Base-by-base conservation (phyloP, 2,329 filamentous ascomycete genomes). In the Aspergillus japonicus region DNA sequence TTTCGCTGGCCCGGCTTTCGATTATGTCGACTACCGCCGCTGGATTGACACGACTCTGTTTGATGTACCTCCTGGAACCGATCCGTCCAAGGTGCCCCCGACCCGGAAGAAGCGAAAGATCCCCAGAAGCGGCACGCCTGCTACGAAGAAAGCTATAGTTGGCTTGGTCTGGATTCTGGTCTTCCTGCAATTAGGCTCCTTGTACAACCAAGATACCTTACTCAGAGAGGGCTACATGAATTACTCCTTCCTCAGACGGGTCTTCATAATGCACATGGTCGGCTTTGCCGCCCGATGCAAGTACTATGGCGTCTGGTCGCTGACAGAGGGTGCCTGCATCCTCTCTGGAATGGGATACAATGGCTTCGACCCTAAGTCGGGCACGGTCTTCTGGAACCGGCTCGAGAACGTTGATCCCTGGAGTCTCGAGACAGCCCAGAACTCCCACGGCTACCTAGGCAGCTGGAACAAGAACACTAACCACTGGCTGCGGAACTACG, bases 401-500 rank as follows among this genome's bases (percentile, higher is more conserved):
- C 81, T 98, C 19, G 89, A 91, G 68, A 99, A 99, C 71, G 91
- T 99, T 66, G 87, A 90, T 66, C 90, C 95, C 0, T 89, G 87
- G 83, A 87, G 85, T 2, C 90, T 99, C 29, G 95, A 99, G 78
- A 83, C 87, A 0, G 95, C 94, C 1, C 93, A 97, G 77, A 99
- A 98, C 74, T 90, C 91, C n/a, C 88, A 94, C 56, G 92, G 87
- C 1, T 98, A 95, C 69, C 83, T 99, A 3, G 94, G 89, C 52
- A 90, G 87, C 70, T 99, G 95, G 95, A 99, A 99, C 76, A 96
- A 97, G 80, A 98, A 98, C 77, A 99, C 95, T 12, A 99, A 97
- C 75, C 87, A 91, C 70, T 99, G 95, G 95, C 81, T 99, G 62
- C 87, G 93, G 50, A 96, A 98, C 76, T 99, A 97, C 72, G 84